Percentiles rank a stretch among this genome's conserved stretches.
These are phyloP conservation scores for Smithsoniella earleae DNA, from an alignment of 163 green algal genomes.

Conservation along the genomic window DNA sequence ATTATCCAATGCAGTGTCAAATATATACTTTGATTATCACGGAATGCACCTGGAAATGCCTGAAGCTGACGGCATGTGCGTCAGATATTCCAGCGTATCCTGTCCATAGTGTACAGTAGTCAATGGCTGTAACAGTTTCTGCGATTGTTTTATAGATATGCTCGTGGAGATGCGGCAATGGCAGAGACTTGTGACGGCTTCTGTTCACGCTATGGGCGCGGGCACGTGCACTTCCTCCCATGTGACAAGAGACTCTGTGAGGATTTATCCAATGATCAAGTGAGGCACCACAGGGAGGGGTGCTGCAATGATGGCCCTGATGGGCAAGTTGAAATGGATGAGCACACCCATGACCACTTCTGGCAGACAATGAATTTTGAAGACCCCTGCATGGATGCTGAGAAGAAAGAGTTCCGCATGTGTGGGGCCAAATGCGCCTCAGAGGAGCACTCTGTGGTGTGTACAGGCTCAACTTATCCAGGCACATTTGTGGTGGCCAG, in stretches of 20 bases:
- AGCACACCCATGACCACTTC: slow-evolving; percentile 13
- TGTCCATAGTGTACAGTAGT: too few species aligned
- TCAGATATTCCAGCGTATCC: too few species aligned
- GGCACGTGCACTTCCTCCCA: not conserved
- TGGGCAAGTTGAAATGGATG: not conserved
- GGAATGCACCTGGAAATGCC: too few species aligned
- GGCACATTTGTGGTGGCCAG: not conserved
- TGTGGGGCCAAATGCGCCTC: slow-evolving; percentile 2
- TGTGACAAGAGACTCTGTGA: not conserved
- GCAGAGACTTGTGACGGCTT: slow-evolving; percentile 33
- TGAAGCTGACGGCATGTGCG: too few species aligned
- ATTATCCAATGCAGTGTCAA: too few species aligned
- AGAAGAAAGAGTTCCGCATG: not conserved
- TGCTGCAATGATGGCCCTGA: not conserved
- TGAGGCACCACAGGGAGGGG: not conserved
- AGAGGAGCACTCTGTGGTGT: slow-evolving; percentile 8
- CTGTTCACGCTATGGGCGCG: slow-evolving; percentile 17
- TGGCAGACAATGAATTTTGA: slow-evolving; percentile 22
- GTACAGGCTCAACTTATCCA: not conserved
- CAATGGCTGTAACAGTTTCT: too few species aligned
- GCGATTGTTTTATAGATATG: not conserved
- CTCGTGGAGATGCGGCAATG: not conserved
- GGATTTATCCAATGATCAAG: not conserved
- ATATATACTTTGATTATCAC: too few species aligned
- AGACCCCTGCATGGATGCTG: not conserved